These are phyloP conservation scores for Diaporthe vexans DNA, from an alignment of 2,329 filamentous ascomycete species.

Conservation along the genomic window DNA sequence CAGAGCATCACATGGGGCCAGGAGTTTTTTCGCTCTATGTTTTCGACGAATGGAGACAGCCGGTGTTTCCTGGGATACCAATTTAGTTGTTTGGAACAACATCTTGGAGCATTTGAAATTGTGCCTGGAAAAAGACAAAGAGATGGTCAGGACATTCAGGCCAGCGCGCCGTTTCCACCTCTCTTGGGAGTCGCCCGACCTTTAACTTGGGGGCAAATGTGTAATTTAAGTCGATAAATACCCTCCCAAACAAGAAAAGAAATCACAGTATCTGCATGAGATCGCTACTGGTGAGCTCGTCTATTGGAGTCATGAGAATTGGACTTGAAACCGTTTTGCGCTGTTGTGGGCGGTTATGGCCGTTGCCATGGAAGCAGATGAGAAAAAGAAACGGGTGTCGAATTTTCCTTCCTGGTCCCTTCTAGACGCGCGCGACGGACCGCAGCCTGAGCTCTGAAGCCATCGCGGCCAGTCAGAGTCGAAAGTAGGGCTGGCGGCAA, in stretches of 20 bases:
- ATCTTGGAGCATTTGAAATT: constrained; percentile 22
- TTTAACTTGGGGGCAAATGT: constrained; percentile 23
- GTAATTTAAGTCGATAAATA: constrained; percentile 36
- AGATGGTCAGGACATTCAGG: constrained; percentile 29
- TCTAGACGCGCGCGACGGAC: constrained; percentile 40
- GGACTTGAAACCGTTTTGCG: constrained; percentile 21
- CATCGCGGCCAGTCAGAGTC: constrained; percentile 36
- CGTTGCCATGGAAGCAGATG: constrained; percentile 13
- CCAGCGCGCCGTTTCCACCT: constrained; percentile 21
- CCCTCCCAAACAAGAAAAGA: constrained; percentile 32
- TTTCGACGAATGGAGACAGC: constrained; percentile 8
- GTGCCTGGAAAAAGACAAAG: constrained; percentile 19
- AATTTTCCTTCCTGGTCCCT: not conserved
- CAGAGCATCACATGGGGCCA: constrained; percentile 40
- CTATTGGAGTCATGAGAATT: constrained; percentile 28
- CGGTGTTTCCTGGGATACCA: constrained; percentile 35
- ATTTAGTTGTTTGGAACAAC: constrained; percentile 21
- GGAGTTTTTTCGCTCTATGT: constrained; percentile 35
- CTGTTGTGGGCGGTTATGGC: constrained; percentile 15
- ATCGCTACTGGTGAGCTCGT: not conserved
- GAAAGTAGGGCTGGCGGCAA: constrained; percentile 33
- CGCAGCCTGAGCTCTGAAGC: constrained; percentile 37
- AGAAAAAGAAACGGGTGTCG: constrained; percentile 8
- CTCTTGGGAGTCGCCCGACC: constrained; percentile 33
- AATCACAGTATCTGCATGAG: constrained; percentile 3